These are phyloP conservation scores for Peltaster fructicola DNA, from an alignment of 2,329 filamentous ascomycete genomes.

Conservation along the genomic window DNA sequence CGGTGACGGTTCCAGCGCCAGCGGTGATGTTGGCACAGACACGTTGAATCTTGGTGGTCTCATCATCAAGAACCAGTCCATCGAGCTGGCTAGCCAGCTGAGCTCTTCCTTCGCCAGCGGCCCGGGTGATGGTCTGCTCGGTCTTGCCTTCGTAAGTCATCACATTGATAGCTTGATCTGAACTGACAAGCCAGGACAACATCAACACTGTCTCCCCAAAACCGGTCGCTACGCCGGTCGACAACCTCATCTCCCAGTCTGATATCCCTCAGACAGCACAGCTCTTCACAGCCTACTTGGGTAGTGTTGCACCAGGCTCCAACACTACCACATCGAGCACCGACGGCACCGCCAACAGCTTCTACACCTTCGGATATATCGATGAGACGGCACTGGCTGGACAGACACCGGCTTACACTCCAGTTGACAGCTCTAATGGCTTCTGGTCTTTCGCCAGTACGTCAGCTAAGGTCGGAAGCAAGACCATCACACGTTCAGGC, in stretches of 20 bases:
- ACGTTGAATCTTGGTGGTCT: conserved; percentile 44
- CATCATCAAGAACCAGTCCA: conserved; percentile 40
- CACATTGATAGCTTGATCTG: not conserved
- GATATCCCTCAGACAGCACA: conserved; percentile 36
- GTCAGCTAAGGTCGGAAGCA: conserved; percentile 39
- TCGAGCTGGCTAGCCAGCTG: conserved; percentile 45
- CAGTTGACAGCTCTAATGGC: conserved; percentile 44
- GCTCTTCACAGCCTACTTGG: conserved; percentile 48
- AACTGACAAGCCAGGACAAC: conserved; percentile 24
- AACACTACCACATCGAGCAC: too few species aligned
- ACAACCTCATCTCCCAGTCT: conserved; percentile 46
- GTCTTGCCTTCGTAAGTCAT: conserved; percentile 44
- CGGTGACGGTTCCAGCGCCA: conserved; percentile 49
- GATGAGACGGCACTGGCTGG: conserved; percentile 42
- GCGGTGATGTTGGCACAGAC: conserved; percentile 47
- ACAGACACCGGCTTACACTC: conserved; percentile 31
- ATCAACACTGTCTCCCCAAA: conserved; percentile 24
- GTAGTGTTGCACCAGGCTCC: too few species aligned
- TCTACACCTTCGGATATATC: conserved; percentile 60
- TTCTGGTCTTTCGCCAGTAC: conserved; percentile 51
- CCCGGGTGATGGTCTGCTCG: conserved; percentile 46
- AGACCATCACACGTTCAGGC: conserved; percentile 29
- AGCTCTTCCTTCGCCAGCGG: conserved; percentile 39
- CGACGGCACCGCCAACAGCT: conserved; percentile 35
- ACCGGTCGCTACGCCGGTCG: conserved; percentile 44